A percentile compares a stretch with the other conserved stretches of the same genome.
Evolutionary conservation across 495 filamentous ascomycete species (phyloP).

Genomic region (Haplographium delicatum): DNA sequence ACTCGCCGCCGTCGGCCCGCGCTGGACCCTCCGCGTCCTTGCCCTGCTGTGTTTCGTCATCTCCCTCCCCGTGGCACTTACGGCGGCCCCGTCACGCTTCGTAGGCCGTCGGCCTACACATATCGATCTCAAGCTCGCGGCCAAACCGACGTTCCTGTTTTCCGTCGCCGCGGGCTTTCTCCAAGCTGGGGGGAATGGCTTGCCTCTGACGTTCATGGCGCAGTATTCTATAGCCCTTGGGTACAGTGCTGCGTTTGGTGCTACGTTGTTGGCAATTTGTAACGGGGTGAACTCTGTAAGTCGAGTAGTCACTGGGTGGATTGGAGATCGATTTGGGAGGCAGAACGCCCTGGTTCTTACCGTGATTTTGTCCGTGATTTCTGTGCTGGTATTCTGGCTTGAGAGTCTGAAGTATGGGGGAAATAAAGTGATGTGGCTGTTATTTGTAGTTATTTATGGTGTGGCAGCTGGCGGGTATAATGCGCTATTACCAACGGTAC

Average conservation of each 20-base stretch:
- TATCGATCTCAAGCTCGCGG: constrained; percentile 35
- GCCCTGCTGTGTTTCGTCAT: constrained; percentile 40
- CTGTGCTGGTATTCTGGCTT: constrained; percentile 49
- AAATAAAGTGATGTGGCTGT: constrained; percentile 34
- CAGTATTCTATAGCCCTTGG: constrained; percentile 39
- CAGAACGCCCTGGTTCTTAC: constrained; percentile 50
- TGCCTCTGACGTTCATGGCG: constrained; percentile 42
- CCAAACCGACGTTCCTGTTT: constrained; percentile 37
- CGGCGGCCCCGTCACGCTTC: constrained; percentile 37
- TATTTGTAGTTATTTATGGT: constrained; percentile 50
- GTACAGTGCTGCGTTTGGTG: constrained; percentile 34
- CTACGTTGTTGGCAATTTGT: constrained; percentile 46
- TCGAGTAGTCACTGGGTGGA: constrained; percentile 44
- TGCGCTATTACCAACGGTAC: constrained; percentile 36
- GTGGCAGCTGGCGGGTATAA: constrained; percentile 45
- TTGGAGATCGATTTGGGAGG: constrained; percentile 43
- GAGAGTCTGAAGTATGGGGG: constrained; percentile 27
- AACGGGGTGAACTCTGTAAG: constrained; percentile 52
- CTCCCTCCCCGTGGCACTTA: constrained; percentile 41
- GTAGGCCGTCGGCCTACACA: constrained; percentile 33
- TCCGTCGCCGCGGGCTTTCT: constrained; percentile 39
- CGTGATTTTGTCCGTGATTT: constrained; percentile 38
- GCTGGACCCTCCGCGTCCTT: constrained; percentile 47
- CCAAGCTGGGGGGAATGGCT: constrained; percentile 38
- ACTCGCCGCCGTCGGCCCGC: constrained; percentile 43